Evolutionary conservation across 1,284 basidiomycete genomes (phyloP), one percentile per base, ranked within the genome.

Genomic region (Trichosporon inkin): DNA sequence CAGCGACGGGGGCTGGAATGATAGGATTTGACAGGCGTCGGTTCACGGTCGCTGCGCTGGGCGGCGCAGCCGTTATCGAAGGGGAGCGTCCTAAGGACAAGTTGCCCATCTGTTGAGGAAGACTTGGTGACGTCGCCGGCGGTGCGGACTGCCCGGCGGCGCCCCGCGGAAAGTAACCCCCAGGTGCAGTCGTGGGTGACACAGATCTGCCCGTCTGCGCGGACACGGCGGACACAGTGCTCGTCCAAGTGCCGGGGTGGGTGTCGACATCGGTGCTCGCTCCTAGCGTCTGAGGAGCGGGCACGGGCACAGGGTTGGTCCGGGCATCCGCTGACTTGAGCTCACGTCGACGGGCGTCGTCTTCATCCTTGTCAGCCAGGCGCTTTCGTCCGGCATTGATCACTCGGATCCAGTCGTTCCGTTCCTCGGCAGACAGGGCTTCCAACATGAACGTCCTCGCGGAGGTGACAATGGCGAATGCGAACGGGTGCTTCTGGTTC

Each of bases 371-470:
- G 40, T 78, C 76, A 62, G 85, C 79, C 34, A 91, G 78, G 8
- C 83, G 82, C 63, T 86, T 84, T 61, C 88, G 84, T 14, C 89
- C 86, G 5, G 86, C 84, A 71, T 91, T 91, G 73, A 98, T 86
- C 3, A 86, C 87, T 17, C 80, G 78, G 39, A 96, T 88, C 96
- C 96, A 99, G 58, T 82, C 84, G 49, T 88, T 83, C 53, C 90
- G 87, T 58, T 95, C 92, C 20, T 80, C 78, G 6, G 82, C 78
- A 4, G 84, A 84, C 35, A 85, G 83, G 0, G 93, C 92, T 70
- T 91, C 88, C 36, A 95, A 84, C 76, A 98, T 96, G 76, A 89
- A 97, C n/a, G 94, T 98, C 22, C 95, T 84, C 17, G 86, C 84
- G 11, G 91, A 86, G 0, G 92, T 94, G 58, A 99, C 92, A 61